Evolutionary conservation across 2,329 filamentous ascomycete genomes (phyloP), one percentile per base, ranked within the genome.

Genomic region (Rachicladosporium sp.): DNA sequence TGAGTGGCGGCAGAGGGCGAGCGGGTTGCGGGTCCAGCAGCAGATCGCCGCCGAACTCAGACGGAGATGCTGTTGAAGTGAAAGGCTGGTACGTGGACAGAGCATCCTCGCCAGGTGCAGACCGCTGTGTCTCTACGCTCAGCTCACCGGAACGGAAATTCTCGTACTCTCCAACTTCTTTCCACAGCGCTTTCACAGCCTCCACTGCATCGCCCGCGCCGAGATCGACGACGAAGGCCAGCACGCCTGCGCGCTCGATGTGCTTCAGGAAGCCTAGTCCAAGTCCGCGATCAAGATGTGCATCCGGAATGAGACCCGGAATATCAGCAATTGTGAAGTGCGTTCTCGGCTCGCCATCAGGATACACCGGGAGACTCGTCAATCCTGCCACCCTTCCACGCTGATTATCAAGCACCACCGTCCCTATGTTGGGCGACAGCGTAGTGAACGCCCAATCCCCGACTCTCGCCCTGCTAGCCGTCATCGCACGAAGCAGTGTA

Each of bases 371-470:
- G 21, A 31, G 34, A 33, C 34, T 41, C 3, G 33, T 35, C 2
- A 41, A 27, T 62, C 23, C 23, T 85, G 23, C 23, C 5, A 27
- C 23, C 0, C 84, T 76, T 2, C 88, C 86, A 42, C 78, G 79
- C 64, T 91, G 76, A 56, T 88, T 76, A 60, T 98, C 91, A 8
- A 98, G 73, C 10, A 96, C 81, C 5, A 98, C 86, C 1, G 91
- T 98, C 37, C 91, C 91, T 40, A 98, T 93, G 50, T 93, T 95
- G 3, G 91, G 91, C 50, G 88, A 81, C 7, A 98, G 70, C 0
- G 91, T 98, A 3, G 91, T 98, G 59, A 98, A 98, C 8, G 87
- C 89, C 91, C 91, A 98, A 58, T 83, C 80, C 31, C 91, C 91
- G 4, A 98, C 78, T 31, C 91, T 76, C 2, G 91, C 85, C 43